These are phyloP conservation scores for Neofusicoccum umdonicola DNA, from an alignment of 2,329 filamentous ascomycete species.

Conservation along the genomic window DNA sequence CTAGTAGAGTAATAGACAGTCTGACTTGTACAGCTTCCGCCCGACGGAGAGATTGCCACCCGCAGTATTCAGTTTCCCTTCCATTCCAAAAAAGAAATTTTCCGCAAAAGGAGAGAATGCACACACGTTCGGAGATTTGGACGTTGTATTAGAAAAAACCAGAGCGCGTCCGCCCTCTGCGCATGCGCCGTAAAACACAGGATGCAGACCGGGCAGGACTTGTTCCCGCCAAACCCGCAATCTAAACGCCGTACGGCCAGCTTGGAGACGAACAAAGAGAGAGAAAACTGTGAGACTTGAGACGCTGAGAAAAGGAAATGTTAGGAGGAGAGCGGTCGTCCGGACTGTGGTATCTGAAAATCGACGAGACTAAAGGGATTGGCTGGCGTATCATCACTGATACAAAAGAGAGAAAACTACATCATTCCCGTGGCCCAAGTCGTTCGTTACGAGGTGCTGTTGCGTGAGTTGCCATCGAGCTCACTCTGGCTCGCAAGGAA, in stretches of 20 bases:
- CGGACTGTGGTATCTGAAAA: constrained; percentile 18
- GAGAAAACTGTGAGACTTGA: constrained; percentile 1
- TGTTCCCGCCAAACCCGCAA: not conserved
- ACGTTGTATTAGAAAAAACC: constrained; percentile 4
- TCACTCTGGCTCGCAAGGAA: constrained; percentile 8
- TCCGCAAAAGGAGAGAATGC: constrained; percentile 13
- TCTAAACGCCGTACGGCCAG: constrained; percentile 11
- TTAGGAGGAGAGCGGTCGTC: not conserved
- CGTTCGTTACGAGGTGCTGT: constrained; percentile 6
- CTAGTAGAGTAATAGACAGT: not conserved
- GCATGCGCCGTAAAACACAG: not conserved
- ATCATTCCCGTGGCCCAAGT: not conserved
- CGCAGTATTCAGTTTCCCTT: constrained; percentile 3
- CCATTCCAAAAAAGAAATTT: constrained; percentile 4
- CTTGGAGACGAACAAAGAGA: constrained; percentile 4
- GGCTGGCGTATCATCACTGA: constrained; percentile 14
- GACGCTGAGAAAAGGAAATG: constrained; percentile 10
- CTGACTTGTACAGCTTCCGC: not conserved
- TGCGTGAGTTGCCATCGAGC: constrained; percentile 3
- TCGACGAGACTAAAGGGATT: constrained; percentile 11
- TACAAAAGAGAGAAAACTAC: constrained; percentile 12
- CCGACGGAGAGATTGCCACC: constrained; percentile 3
- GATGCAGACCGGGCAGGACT: not conserved
- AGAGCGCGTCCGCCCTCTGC: not conserved
- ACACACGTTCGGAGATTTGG: constrained; percentile 2